Evolutionary conservation across 352 stramenopile genomes (phyloP), one percentile per base, ranked within the genome.

Genomic region (Aphanomyces astaci): DNA sequence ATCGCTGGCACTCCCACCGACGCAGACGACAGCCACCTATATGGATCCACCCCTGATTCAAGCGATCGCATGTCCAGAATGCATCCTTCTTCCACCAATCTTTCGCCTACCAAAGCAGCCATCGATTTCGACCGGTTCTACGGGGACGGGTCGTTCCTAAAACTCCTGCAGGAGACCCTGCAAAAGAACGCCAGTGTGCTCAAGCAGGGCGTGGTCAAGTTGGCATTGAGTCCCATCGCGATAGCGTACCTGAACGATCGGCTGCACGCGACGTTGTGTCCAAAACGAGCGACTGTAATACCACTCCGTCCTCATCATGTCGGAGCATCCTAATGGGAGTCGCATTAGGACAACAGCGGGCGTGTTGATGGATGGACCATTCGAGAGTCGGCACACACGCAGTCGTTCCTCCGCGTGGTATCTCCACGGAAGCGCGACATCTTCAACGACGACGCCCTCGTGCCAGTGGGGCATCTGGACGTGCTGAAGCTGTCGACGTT

Each of bases 401-500:
- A 63, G 28, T 53, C 48, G 24, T 39, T 33, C 27, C 36, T 25
- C 33, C 19, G 33, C 53, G 43, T 66, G 7, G n/a, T 48, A 19
- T 68, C 43, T 46, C 62, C 49, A 59, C 31, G 48, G 49, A 48
- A 51, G 51, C n/a, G 32, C 64, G 39, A 66, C 51, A 2, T 54
- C n/a, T 32, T 71, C 81, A 85, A 83, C 62, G 75, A 85, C 66
- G 11, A 27, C 19, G 43, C 46, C 48, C 19, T 36, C 25, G 46
- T 27, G 28, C 91, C 92, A 71, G 76, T 86, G 64, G 82, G 79
- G 40, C 85, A 95, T 67, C 78, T 95, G 40, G 82, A 89, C 66
- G 83, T 95, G 68, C 82, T 95, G 68, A 95, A 95, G 59, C 77
- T 95, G 49, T 93, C 84, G 15, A 95, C 87, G 15, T 89, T 92